Conservation (phyloP, 192 early-diverging fungal genomes). For the Geosiphon pyriformis region DNA sequence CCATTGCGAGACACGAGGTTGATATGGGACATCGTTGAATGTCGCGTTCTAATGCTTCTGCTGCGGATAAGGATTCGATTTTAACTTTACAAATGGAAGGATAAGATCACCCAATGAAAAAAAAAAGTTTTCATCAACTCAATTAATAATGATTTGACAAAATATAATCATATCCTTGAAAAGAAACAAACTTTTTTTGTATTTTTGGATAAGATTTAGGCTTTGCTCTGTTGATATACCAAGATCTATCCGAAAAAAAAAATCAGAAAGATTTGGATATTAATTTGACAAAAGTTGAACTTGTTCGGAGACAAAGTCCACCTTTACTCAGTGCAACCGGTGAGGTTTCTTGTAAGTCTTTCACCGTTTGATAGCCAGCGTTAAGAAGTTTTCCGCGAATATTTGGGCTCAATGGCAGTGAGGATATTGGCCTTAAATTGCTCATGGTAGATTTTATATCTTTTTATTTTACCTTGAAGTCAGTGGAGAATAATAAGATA, state of each 20-base stretch:
- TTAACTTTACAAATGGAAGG: constrained; percentile 18
- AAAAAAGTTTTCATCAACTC: background rate
- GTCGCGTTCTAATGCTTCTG: constrained; percentile 31
- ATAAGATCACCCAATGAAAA: background rate
- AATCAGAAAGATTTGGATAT: no score
- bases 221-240: constrained; percentile 24
- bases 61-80: constrained; percentile 31
- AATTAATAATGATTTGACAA: no score
- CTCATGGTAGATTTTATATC: no score
- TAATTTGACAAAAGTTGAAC: no score
- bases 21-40: constrained; percentile 25
- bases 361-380: constrained; percentile 30
- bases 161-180: no score
- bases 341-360: constrained; percentile 25
- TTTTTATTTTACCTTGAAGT: no score
- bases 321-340: constrained; percentile 28
- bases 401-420: background rate
- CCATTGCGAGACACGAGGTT: constrained; percentile 34
- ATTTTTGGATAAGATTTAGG: constrained; percentile 16
- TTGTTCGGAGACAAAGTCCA: background rate
- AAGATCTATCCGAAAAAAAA: constrained; percentile 14
- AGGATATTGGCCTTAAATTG: background rate
- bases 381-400: constrained; percentile 22
- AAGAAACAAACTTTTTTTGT: constrained; percentile 6
- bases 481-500: no score